These are phyloP conservation scores for Epichloe bromicola DNA, from an alignment of 2,329 filamentous ascomycete species.

Conservation along the genomic window DNA sequence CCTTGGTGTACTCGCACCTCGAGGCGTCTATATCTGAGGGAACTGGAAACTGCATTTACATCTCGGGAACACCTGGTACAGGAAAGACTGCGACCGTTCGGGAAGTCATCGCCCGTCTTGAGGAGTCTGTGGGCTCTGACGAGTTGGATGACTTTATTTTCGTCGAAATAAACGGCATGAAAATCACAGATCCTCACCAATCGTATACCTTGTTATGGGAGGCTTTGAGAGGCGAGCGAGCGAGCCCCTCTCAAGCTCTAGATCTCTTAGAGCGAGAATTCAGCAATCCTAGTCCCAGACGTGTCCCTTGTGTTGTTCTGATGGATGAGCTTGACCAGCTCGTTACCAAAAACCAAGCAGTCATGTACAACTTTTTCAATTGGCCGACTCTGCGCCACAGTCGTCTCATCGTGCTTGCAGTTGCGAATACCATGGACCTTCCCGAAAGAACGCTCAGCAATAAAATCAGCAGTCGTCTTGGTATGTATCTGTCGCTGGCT, in stretches of 20 bases:
- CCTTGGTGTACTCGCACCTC: conserved; percentile 82
- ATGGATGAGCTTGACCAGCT: conserved; percentile 99
- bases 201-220: conserved; percentile 94
- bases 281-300: conserved; percentile 74
- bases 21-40: conserved; percentile 90
- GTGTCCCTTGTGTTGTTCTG: conserved; percentile 88
- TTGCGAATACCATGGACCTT: conserved; percentile 98
- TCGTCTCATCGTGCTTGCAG: conserved; percentile 85
- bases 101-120: conserved; percentile 81
- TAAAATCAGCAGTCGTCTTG: conserved; percentile 88
- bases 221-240: conserved; percentile 82
- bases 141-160: conserved; percentile 98
- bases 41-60: conserved; percentile 93
- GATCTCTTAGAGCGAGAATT: conserved; percentile 89
- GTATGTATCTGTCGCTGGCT: conserved; percentile 13
- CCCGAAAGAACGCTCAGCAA: conserved; percentile 93
- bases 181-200: conserved; percentile 94
- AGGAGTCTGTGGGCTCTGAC: conserved; percentile 75
- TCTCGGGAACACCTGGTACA: conserved; percentile 94
- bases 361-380: conserved; percentile 99
- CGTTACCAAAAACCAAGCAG: conserved; percentile 95
- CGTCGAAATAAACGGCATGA: conserved; percentile 99
- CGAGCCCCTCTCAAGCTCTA: conserved; percentile 86
- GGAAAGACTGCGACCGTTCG: conserved; percentile 96
- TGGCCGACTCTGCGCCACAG: conserved; percentile 91